Base-by-base conservation (phyloP, 371 early-diverging fungal species). In the Globomyces sp. region DNA sequence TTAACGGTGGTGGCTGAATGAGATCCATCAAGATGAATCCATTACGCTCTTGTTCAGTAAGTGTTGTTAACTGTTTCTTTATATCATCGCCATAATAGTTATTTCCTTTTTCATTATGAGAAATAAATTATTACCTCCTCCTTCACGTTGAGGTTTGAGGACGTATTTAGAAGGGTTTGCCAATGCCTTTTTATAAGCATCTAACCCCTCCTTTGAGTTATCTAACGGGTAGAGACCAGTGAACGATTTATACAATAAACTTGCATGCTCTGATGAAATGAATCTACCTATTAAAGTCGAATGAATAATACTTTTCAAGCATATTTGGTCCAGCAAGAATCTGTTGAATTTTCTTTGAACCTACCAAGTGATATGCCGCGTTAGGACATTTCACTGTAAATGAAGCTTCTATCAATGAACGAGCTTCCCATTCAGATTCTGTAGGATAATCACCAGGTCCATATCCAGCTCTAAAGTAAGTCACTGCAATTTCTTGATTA, bases 131-230 rank as follows among this genome's bases (percentile, higher is more conserved):
- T 24, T 24, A 80, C 89, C 98, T 9, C 99, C 99, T 2, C 99
- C 99, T 76, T 98, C 97, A 43, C 97, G 85, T 74, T 96, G 96
- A 2, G 99, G 97, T 74, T 98, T 98, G 82, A 96, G 83, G 24
- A 98, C 97, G 71, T 82, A 89, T 8, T 82, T 71, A 9, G 80
- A 81, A 1, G 92, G 90, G 13, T 83, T 68, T 10, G 71, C 65
- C 11, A 94, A 55, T 0, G 92, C 95, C 58, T 75, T 68, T 48
- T 88, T 71, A 43, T 83, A 85, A 0, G 94, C 93, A 8, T 78
- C 72, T 46, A 85, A 58, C 0, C 95, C 95, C 43, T 84, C 87
- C 0, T 74, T 66, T 0, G 86, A 77, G 50, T 68, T 67, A 71
- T 96, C 97, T 43, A 98, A 76, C 1, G 96, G 92, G 70, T 92